Conservation (phyloP, 1,284 basidiomycete genomes). For the Gymnopus androsaceus region DNA sequence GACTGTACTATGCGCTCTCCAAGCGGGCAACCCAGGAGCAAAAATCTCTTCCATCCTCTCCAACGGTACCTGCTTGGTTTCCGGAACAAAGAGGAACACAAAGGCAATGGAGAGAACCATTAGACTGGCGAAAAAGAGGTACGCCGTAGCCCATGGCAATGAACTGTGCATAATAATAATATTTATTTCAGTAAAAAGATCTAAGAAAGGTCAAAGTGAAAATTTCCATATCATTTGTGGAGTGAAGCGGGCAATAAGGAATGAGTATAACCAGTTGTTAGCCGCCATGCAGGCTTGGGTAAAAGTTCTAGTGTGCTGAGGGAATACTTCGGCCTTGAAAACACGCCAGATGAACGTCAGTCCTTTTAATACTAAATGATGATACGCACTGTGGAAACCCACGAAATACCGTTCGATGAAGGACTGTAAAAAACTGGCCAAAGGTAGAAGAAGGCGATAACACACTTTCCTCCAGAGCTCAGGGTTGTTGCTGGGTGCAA, state of each 20-base stretch:
- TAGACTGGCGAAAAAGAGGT: conserved; percentile 37
- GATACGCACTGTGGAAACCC: background rate
- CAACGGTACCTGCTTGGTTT: conserved; percentile 37
- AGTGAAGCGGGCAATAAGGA: conserved; percentile 36
- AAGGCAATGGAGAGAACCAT: conserved; percentile 35
- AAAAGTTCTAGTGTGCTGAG: conserved; percentile 37
- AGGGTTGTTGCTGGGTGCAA: conserved; percentile 23
- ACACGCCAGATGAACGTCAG: conserved; percentile 36
- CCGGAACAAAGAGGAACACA: conserved; percentile 29
- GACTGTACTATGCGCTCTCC: conserved; percentile 25
- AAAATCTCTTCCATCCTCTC: conserved; percentile 41
- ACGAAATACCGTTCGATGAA: conserved; percentile 33
- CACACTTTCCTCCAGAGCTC: conserved; percentile 30
- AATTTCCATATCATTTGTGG: conserved; percentile 40
- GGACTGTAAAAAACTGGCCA: conserved; percentile 39
- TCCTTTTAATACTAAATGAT: too few relatives aligned
- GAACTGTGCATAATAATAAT: too few relatives aligned
- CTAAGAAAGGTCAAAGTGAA: too few relatives aligned
- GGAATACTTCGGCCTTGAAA: conserved; percentile 40
- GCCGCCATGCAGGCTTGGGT: conserved; percentile 37
- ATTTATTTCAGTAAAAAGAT: too few relatives aligned
- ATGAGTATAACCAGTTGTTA: conserved; percentile 34
- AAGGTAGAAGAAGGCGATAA: conserved; percentile 37
- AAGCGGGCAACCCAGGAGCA: conserved; percentile 21
- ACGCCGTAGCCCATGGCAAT: conserved; percentile 38